These are phyloP conservation scores for Trichoderma asperelloides DNA, from an alignment of 495 filamentous ascomycete species.

Conservation along the genomic window DNA sequence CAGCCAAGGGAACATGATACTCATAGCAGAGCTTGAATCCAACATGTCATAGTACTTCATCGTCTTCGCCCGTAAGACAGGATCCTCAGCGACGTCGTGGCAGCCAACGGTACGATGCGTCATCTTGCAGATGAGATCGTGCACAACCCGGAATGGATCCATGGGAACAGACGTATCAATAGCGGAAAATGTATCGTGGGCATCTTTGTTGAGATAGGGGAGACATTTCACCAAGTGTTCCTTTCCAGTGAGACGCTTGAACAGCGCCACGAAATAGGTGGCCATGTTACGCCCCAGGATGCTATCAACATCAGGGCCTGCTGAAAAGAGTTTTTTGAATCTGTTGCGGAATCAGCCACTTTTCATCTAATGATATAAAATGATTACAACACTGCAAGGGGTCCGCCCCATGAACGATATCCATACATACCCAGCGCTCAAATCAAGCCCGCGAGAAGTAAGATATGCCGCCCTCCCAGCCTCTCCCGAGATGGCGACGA, in stretches of 20 bases:
- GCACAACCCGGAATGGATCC: slow-evolving; percentile 33
- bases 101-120: slow-evolving; percentile 32
- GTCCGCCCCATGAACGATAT: background rate
- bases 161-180: slow-evolving; percentile 24
- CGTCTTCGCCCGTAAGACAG: slow-evolving; percentile 23
- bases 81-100: slow-evolving; percentile 34
- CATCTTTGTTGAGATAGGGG: background rate
- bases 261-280: background rate
- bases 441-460: slow-evolving; percentile 31
- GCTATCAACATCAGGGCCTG: slow-evolving; percentile 9
- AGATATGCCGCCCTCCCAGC: slow-evolving; percentile 33
- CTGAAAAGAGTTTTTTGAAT: background rate
- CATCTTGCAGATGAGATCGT: slow-evolving; percentile 31
- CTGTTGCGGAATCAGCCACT: background rate
- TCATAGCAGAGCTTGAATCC: slow-evolving; percentile 17
- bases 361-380: background rate
- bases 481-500: slow-evolving; percentile 32
- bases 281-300: background rate
- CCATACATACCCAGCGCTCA: slow-evolving; percentile 32
- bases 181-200: slow-evolving; percentile 21
- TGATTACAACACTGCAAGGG: background rate
- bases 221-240: slow-evolving; percentile 22
- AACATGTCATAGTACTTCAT: slow-evolving; percentile 29
- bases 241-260: slow-evolving; percentile 15
- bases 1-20: slow-evolving; percentile 39